Base-by-base conservation (phyloP, 2,329 filamentous ascomycete species). In the Basipetospora chlamydospora region DNA sequence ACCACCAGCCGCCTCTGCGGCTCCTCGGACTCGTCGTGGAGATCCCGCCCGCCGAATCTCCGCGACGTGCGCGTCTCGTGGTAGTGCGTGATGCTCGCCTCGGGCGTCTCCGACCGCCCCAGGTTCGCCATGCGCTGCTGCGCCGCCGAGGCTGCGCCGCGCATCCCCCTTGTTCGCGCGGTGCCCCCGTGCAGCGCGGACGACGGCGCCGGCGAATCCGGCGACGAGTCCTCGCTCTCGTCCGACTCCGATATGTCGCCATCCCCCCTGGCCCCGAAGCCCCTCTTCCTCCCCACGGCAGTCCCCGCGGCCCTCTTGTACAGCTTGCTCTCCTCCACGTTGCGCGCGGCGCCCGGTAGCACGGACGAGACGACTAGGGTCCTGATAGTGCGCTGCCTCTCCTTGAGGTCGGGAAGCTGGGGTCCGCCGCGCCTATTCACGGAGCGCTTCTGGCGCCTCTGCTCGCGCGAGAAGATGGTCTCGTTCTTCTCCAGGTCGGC, bases 341-440 rank as follows among this genome's bases (percentile, higher is more conserved):
- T 72, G 38, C 75, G 63, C 4, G 82, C 88, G 4, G 85, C 84
- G 17, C 88, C 90, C 12, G 90, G 90, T 40, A 98, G 72, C 15
- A 93, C 86, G 3, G 84, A 87, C 8, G 88, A 95, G 2, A 98
- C 85, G 36, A 96, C 73, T 46, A 95, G 69, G 0, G 88, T 95
- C 32, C 90, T 77, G 39, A 96, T 88, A 1, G 90, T 96, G 35
- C 88, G 76, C 58, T 90, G 88, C 38, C 87, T 74, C 48, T 98
- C 90, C 54, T 92, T 94, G 40, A 98, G 74, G 59, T 98, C 90
- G n/a, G 90, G 90, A 28, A 98, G 64, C 41, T 84, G 81, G 5
- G 90, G 90, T 0, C 90, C 90, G 44, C 90, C 90, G 48, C 90
- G 76, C 43, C 90, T 73, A 54, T 95, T 96, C 47, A 94, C 83